Base-by-base conservation (phyloP, 805 yeast genomes). In the Kazachstania viticola region DNA sequence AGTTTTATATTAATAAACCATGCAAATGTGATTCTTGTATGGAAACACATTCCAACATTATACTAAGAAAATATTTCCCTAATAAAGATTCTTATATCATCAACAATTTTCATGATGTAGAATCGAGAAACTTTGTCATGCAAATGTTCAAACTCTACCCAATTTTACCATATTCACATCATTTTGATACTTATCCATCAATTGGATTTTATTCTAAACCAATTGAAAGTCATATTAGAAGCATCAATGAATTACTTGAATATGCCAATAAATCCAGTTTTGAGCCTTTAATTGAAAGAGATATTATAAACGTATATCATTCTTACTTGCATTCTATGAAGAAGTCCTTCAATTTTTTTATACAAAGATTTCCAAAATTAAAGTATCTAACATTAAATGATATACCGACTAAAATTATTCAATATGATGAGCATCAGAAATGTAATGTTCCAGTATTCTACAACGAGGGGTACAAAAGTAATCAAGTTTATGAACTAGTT, bases 151-250 rank as follows among this genome's bases (percentile, higher is more conserved):
- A 46, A 19, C 37, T 56, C 2, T 49, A 44, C 34, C 46, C 56
- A 17, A 51, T 62, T 1, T 40, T 54, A 14, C 67, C 67, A 4
- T 56, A 62, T 35, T 50, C 62, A 4, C 55, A 51, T 27, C 51
- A 56, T 12, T 44, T 59, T 27, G 64, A 56, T 26, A 38, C 33
- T 14, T 48, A 43, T 30, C 65, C 67, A 8, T 42, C 62, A 2
- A 56, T 61, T n/a, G 55, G 55, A 15, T 58, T 49, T 15, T 49
- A 57, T 15, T 44, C 55, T 3, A 54, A 47, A 25, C 48, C 54
- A 12, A 34, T 58, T 9, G 40, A 43, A 3, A 38, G 42, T 2
- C 50, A 51, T 29, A 45, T 52, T 1, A 28, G 33, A 2, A 42
- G 45, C 14, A 44, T 52, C 18, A 61, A 60, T 30, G 33, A 32